Percentiles rank a stretch among this genome's conserved stretches.
Evolutionary conservation across 1,284 basidiomycete species (phyloP).

Genomic region (Pseudomicrostroma phylloplanum): DNA sequence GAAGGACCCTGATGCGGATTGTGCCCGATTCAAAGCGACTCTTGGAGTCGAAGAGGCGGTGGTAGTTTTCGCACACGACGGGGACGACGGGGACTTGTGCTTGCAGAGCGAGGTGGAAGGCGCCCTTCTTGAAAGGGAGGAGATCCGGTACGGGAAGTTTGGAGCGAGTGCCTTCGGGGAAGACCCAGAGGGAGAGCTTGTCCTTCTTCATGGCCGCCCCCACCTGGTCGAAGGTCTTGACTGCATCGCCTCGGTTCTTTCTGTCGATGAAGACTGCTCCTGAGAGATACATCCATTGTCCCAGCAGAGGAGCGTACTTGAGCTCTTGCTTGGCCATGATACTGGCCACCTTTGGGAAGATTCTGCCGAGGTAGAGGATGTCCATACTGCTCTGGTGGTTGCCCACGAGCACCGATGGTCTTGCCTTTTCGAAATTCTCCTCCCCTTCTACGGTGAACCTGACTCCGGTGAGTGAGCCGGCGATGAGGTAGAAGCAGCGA

Average conservation of each 20-base stretch:
- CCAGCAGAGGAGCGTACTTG: slow-evolving; percentile 74
- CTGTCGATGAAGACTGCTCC: slow-evolving; percentile 93
- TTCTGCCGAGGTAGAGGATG: slow-evolving; percentile 65
- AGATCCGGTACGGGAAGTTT: slow-evolving; percentile 42
- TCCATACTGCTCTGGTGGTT: slow-evolving; percentile 70
- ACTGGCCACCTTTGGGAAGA: slow-evolving; percentile 73
- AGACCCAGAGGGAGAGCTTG: slow-evolving; percentile 58
- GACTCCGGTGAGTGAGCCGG: slow-evolving; percentile 65
- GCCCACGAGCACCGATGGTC: slow-evolving; percentile 70
- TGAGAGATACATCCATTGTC: slow-evolving; percentile 82
- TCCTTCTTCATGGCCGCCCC: slow-evolving; percentile 73
- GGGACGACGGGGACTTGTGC: slow-evolving; percentile 70
- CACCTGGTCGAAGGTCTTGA: slow-evolving; percentile 70
- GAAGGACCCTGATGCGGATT: slow-evolving; percentile 73
- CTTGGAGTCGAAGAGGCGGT: slow-evolving; percentile 67
- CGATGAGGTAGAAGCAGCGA: slow-evolving; percentile 70
- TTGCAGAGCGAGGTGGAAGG: slow-evolving; percentile 91
- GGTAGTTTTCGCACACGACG: slow-evolving; percentile 90
- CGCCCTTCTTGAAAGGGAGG: slow-evolving; percentile 93
- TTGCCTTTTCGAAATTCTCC: slow-evolving; percentile 62
- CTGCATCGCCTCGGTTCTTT: slow-evolving; percentile 67
- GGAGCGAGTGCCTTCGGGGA: slow-evolving; percentile 55
- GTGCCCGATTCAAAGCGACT: slow-evolving; percentile 71
- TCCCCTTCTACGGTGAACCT: slow-evolving; percentile 75
- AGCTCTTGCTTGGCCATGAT: slow-evolving; percentile 95